Evolutionary conservation across 768 basidiomycete species (phyloP).

Genomic region (Solioccasus polychromus): DNA sequence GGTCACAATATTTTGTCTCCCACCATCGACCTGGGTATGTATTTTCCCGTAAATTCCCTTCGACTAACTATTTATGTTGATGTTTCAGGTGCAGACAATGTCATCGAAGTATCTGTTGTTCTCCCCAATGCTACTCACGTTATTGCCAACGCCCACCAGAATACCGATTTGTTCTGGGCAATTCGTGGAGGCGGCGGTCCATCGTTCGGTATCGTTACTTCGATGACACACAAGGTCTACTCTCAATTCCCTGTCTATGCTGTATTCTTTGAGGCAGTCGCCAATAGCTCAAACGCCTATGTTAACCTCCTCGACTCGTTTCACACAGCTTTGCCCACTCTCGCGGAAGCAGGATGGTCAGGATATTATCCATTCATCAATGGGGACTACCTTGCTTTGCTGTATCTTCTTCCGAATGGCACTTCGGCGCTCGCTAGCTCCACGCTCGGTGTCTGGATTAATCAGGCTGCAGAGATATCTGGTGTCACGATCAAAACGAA

Average conservation of each 20-base stretch:
- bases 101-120: not conserved
- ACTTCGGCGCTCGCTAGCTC: no score
- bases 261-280: not conserved
- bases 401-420: no score
- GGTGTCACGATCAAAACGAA: no score
- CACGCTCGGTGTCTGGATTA: no score
- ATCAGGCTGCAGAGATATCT: no score
- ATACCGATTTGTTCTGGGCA: slow-evolving; percentile 51
- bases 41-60: no score
- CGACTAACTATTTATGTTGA: no score
- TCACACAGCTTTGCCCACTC: slow-evolving; percentile 23
- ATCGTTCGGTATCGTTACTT: slow-evolving; percentile 37
- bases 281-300: not conserved
- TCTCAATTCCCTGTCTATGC: slow-evolving; percentile 33
- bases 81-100: not conserved
- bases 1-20: no score
- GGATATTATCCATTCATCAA: slow-evolving; percentile 20
- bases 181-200: slow-evolving; percentile 5
- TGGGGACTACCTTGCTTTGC: no score
- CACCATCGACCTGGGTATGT: no score
- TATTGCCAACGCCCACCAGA: slow-evolving; percentile 31
- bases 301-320: not conserved
- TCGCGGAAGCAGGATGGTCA: slow-evolving; percentile 41
- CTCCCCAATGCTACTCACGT: not conserved
- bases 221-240: slow-evolving; percentile 42